Evolutionary conservation across 140 eudicot species (phyloP).

Genomic region (Ambrosia hybrid): DNA sequence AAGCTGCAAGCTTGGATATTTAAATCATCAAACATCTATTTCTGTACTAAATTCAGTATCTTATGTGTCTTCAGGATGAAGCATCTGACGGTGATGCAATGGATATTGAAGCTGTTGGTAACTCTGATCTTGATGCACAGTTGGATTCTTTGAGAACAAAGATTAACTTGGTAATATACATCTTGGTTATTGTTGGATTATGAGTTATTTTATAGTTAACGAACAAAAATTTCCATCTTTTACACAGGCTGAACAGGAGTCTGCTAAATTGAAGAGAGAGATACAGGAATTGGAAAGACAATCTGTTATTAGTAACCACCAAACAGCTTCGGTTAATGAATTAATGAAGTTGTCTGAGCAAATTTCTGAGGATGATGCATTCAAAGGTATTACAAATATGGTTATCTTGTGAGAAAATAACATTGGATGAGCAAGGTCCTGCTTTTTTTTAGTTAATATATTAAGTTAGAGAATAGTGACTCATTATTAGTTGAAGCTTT

Average conservation of each 20-base stretch:
- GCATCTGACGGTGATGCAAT: slow-evolving; percentile 41
- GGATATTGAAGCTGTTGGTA: slow-evolving; percentile 53
- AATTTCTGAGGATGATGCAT: slow-evolving; percentile 43
- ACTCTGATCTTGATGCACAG: slow-evolving; percentile 58
- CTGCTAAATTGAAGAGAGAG: slow-evolving; percentile 60
- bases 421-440: neutral
- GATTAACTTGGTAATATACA: slow-evolving; percentile 49
- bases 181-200: slow-evolving; percentile 9
- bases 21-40: neutral
- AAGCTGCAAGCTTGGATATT: neutral
- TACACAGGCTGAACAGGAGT: slow-evolving; percentile 63
- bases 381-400: slow-evolving; percentile 38
- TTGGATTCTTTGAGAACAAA: slow-evolving; percentile 59
- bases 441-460: neutral
- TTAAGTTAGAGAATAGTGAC: neutral
- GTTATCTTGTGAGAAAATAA: neutral
- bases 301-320: slow-evolving; percentile 45
- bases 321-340: slow-evolving; percentile 52
- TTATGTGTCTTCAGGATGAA: slow-evolving; percentile 45
- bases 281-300: slow-evolving; percentile 56
- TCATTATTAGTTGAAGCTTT: neutral
- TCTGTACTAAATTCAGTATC: neutral
- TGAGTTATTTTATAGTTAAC: neutral
- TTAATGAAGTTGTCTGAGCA: slow-evolving; percentile 53
- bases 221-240: neutral